Evolutionary conservation across 2,329 filamentous ascomycete genomes (phyloP), one percentile per base, ranked within the genome.

Genomic region (Sporothrix mexicana): DNA sequence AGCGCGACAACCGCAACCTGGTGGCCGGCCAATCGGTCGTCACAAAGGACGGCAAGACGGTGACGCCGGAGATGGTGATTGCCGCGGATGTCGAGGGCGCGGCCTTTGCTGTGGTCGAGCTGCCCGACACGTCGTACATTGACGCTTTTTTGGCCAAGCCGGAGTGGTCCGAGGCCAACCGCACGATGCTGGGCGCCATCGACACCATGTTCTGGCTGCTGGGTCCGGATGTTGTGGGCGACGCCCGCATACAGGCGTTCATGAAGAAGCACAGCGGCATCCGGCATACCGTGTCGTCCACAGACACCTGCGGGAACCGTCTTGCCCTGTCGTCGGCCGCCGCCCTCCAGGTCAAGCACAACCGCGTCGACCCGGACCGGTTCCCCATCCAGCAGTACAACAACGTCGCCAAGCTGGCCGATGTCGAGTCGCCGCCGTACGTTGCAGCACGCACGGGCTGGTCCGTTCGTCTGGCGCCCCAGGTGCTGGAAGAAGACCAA

Each of bases 21-120:
- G 85, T 91, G 0, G 79, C 78, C 1, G 94, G 94, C 2, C 76
- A 90, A 74, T 90, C 81, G 66, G 90, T 96, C 1, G 82, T 84
- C 70, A 90, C 88, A 30, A 83, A 85, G 15, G 87, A 91, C 77
- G 94, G 93, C 4, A 85, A 84, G 7, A 87, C 86, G 0, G 88
- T 99, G 43, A 96, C 91, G 0, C 92, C 95, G 0, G 92, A 96
- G 0, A 96, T 97, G 91, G 94, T 98, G 0, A 79, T 99, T 69
- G 93, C 88, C 1, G 84, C 90, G 12, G 82, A 86, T 2, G 86
- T 90, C 72, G 85, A 87, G 6, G 94, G 94, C 12, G 88, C 86
- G 72, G 95, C 93, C 2, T 85, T 97, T 75, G 92, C 93, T 9
- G 85, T 99, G 8, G 84, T 97, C 55, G 95, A 98, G 77, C 80